Conservation (phyloP, 2,329 filamentous ascomycete genomes). For the Aspergillus terreus region DNA sequence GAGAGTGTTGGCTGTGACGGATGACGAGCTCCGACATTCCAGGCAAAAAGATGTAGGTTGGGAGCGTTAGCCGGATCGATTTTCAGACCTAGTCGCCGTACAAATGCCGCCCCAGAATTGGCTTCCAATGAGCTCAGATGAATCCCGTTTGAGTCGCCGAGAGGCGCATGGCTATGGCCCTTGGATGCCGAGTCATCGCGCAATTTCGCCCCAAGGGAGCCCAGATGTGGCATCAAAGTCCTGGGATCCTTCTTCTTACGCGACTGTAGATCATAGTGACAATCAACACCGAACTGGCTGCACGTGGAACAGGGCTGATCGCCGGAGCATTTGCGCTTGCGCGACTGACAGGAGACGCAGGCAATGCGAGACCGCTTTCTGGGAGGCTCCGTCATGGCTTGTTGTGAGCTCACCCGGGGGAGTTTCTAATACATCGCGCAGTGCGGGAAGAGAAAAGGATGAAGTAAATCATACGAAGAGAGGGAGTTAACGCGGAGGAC, state of each 20-base stretch:
- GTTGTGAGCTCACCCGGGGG: not conserved
- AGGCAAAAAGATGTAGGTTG: slow-evolving; percentile 54
- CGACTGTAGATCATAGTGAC: slow-evolving; percentile 41
- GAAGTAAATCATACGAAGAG: not conserved
- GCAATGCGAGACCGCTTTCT: slow-evolving; percentile 44
- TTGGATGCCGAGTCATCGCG: slow-evolving; percentile 6
- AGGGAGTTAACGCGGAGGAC: not conserved
- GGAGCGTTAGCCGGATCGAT: slow-evolving; percentile 54
- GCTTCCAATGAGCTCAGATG: slow-evolving; percentile 47
- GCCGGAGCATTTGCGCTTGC: slow-evolving; percentile 57
- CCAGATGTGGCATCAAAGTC: slow-evolving; percentile 15
- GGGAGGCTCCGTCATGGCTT: slow-evolving; percentile 24
- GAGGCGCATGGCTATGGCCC: slow-evolving; percentile 8
- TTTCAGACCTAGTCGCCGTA: slow-evolving; percentile 50
- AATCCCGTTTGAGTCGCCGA: slow-evolving; percentile 17
- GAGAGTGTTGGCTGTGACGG: slow-evolving; percentile 8
- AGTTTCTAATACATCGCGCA: not conserved
- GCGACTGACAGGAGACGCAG: slow-evolving; percentile 51
- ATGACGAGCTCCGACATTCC: slow-evolving; percentile 46
- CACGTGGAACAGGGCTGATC: slow-evolving; percentile 52
- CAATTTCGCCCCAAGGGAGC: not conserved
- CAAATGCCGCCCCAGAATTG: slow-evolving; percentile 57
- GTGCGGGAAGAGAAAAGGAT: not conserved
- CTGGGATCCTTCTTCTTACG: slow-evolving; percentile 30
- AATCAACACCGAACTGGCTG: slow-evolving; percentile 52